These are phyloP conservation scores for Macrocybe gigantea DNA, from an alignment of 768 basidiomycete species.

Conservation along the genomic window DNA sequence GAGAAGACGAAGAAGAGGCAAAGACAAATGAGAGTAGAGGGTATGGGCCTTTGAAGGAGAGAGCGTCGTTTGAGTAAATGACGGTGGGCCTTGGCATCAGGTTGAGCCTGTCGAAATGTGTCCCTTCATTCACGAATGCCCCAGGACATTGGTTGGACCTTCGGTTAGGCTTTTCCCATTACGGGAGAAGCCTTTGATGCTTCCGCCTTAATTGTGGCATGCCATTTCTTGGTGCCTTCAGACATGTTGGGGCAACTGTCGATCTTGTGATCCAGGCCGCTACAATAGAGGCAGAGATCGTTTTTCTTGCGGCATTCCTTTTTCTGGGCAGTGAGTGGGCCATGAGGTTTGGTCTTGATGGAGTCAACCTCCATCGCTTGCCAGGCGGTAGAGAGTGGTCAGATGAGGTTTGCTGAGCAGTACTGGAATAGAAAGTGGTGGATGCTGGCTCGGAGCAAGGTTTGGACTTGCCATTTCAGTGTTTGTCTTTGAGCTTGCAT, in stretches of 20 bases:
- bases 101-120: slow-evolving; percentile 11
- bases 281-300: slow-evolving; percentile 32
- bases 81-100: too few species aligned
- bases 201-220: too few species aligned
- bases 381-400: slow-evolving; percentile 11
- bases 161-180: slow-evolving; percentile 23
- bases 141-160: slow-evolving; percentile 18
- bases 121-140: slow-evolving; percentile 21
- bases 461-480: slow-evolving; percentile 4
- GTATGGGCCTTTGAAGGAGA: too few species aligned
- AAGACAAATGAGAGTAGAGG: too few species aligned
- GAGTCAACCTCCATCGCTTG: slow-evolving; percentile 28
- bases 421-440: not conserved
- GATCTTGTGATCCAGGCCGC: slow-evolving; percentile 21
- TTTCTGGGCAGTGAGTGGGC: slow-evolving; percentile 22
- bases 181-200: slow-evolving; percentile 12
- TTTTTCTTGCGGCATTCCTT: slow-evolving; percentile 14
- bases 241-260: slow-evolving; percentile 19
- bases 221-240: slow-evolving; percentile 2
- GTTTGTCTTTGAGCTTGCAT: not conserved
- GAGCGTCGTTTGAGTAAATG: too few species aligned
- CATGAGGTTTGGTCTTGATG: slow-evolving; percentile 10
- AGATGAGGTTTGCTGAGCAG: slow-evolving; percentile 5
- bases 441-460: not conserved
- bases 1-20: too few species aligned